Base-by-base conservation (phyloP, 2,329 filamentous ascomycete species). In the Aspergillus pseudoterreus region DNA sequence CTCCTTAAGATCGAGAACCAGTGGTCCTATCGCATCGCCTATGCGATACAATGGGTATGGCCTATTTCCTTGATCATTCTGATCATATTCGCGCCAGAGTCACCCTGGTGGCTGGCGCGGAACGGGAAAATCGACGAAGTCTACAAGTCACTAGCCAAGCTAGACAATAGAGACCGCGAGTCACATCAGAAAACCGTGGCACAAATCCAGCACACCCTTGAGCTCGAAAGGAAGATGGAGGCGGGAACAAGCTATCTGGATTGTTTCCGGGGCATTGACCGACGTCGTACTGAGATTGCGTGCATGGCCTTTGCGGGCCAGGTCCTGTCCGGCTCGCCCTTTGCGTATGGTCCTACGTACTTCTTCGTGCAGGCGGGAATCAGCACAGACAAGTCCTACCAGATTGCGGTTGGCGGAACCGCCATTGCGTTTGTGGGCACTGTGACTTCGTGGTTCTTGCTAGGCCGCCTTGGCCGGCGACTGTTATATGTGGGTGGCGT, bases 391-490 rank as follows among this genome's bases (percentile, higher is more conserved):
- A 59, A 62, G 8, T 63, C 72, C 0, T 76, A 73, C 60, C 60
- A 66, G 21, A 55, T 75, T 2, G 65, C 68, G 1, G 57, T 75
- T 6, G 83, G 84, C 3, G 62, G 57, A 17, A 64, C 61, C 1
- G 51, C 51, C 11, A 62, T 52, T 78, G 85, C 64, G 84, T 86
- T 55, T 82, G 76, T 46, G 82, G 79, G 79, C 2, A 81, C 78
- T 0, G 66, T 73, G 1, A 69, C 74, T 0, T 80, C 79, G 4
- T 82, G 79, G 79, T 68, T 67, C 55, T 50, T 72, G 39, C 68
- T 75, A 51, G 57, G 57, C 6, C 60, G 63, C 24, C 62, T 71
- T 19, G 74, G 73, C 3, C 69, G 74, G 3, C 70, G 74, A 6
- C 71, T 64, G 2, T 59, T 76, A 1, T 75, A 74, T 45, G 51